Evolutionary conservation across 306 rosid genomes (phyloP), one percentile per base, ranked within the genome.

Genomic region (Trifolium repens): DNA sequence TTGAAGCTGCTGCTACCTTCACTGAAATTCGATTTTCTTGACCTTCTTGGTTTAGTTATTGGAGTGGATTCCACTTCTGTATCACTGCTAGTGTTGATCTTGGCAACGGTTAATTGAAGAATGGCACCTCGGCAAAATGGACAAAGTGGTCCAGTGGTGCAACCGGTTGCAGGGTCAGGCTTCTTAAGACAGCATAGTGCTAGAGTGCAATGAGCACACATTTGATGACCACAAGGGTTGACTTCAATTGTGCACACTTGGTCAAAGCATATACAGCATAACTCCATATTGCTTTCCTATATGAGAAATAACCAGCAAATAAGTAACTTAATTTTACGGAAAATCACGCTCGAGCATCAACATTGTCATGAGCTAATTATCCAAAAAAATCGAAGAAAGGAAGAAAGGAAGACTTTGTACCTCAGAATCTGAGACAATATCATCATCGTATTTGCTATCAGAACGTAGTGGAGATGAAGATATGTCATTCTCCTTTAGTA

Each of bases 1-100:
- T 93, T 91, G 82, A 93, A 89, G 84, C 98, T 93, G 82, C 93
- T 91, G 81, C 98, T 93, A 39, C 96, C 98, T 78, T 93, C 96
- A 30, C 93, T 85, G 82, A 84, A 84, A 75, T 93, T 93, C 5
- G 97, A 91, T 89, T 78, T 93, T 66, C 93, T 86, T 40, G 89
- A 89, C 73, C 81, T 87, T 82, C 93, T 89, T 50, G 89, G 96
- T 78, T 91, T 39, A 39, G 42, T 90, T 5, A 88, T 47, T 54
- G 89, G 88, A 79, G 89, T 85, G 67, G 84, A 78, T 64, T 93
- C 98, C 2, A 69, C 69, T 53, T 91, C 96, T 55, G 78, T 24
- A 50, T 87, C 91, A 72, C 82, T 66, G 58, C 61, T 59, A 11
- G 47, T 73, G 71, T 85, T 83, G 67, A 73, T 79, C 85, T 88